Conservation (phyloP, 495 filamentous ascomycete genomes). For the Apodospora peruviana region DNA sequence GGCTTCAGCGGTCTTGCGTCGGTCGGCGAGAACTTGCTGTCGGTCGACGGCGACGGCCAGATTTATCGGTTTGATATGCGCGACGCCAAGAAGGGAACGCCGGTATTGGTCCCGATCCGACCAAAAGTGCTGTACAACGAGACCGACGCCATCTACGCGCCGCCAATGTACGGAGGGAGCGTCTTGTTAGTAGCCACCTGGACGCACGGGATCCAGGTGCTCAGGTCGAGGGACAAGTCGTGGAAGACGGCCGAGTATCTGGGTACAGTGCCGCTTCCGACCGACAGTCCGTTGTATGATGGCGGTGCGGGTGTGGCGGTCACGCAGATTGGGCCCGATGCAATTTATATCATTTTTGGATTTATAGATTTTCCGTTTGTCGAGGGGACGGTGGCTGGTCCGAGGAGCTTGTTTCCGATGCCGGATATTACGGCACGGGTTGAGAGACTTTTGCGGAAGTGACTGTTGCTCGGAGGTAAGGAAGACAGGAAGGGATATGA, state of each 20-base stretch:
- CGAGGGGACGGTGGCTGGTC: conserved; percentile 12
- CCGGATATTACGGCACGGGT: conserved; percentile 22
- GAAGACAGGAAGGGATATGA: not conserved
- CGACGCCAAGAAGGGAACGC: conserved; percentile 10
- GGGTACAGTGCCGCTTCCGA: conserved; percentile 21
- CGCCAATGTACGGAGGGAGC: conserved; percentile 26
- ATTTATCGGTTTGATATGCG: conserved; percentile 27
- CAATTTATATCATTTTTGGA: conserved; percentile 19
- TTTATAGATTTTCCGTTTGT: conserved; percentile 5
- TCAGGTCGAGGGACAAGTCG: conserved; percentile 24
- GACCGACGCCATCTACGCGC: conserved; percentile 30
- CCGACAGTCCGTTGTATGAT: conserved; percentile 8
- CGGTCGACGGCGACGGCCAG: conserved; percentile 22
- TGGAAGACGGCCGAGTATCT: conserved; percentile 33
- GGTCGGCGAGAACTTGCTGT: conserved; percentile 17
- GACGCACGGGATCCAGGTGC: conserved; percentile 24
- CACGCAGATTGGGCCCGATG: conserved; percentile 23
- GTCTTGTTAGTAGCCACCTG: conserved; percentile 26
- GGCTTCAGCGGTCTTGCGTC: conserved; percentile 27
- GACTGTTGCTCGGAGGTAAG: not conserved
- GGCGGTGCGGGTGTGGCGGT: conserved; percentile 15
- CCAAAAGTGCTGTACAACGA: conserved; percentile 12
- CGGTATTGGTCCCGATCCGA: conserved; percentile 15
- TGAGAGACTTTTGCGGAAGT: conserved; percentile 12
- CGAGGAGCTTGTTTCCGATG: conserved; percentile 24